These are phyloP conservation scores for Fusarium sp. DNA, from an alignment of 2,329 filamentous ascomycete genomes.

Conservation along the genomic window DNA sequence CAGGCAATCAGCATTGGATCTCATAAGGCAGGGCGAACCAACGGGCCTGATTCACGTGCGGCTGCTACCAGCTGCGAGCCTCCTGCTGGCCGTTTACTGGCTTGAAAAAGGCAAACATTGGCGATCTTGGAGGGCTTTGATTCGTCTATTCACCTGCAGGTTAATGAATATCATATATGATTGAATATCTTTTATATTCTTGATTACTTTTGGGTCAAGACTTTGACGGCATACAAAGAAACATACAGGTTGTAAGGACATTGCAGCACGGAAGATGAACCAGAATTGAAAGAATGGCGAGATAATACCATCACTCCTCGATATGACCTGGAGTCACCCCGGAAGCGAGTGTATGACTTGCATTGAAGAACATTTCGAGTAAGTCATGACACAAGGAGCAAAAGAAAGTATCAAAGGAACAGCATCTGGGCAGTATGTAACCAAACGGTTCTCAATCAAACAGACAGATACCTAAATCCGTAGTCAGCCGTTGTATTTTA, in stretches of 20 bases:
- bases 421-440: background rate
- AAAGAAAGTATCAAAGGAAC: background rate
- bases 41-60: conserved; percentile 28
- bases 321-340: background rate
- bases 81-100: background rate
- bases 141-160: background rate
- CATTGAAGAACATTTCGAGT: background rate
- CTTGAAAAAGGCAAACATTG: background rate
- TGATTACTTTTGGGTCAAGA: background rate
- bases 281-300: background rate
- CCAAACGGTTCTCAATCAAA: background rate
- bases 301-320: background rate
- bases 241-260: background rate
- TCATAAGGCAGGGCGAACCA: conserved; percentile 6
- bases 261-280: background rate
- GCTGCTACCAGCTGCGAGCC: conserved; percentile 15
- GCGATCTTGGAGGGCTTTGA: background rate
- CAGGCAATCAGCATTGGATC: background rate
- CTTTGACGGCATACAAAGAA: background rate
- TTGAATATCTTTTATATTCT: background rate
- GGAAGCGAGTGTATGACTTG: background rate
- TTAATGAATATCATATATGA: background rate
- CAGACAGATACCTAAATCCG: background rate
- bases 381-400: background rate
- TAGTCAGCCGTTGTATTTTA: background rate